These are phyloP conservation scores for Penicillium verhagenii DNA, from an alignment of 495 filamentous ascomycete species.

Conservation along the genomic window DNA sequence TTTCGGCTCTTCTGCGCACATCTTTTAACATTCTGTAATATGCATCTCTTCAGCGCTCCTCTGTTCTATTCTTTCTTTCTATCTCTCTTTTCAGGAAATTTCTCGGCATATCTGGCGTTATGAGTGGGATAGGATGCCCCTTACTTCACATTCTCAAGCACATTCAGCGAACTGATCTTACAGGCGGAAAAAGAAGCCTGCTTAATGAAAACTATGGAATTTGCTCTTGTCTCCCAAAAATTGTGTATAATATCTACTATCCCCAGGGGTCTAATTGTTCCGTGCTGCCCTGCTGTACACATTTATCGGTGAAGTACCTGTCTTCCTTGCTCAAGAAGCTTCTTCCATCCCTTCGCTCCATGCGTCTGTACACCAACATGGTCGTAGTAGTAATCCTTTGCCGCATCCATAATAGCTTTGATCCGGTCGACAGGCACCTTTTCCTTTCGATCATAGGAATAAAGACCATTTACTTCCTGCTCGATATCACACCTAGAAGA, in stretches of 20 bases:
- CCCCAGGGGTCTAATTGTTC: too few species aligned
- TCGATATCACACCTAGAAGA: constrained; percentile 35
- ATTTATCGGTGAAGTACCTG: constrained; percentile 13
- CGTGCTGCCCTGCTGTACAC: too few species aligned
- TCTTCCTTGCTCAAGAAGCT: constrained; percentile 16
- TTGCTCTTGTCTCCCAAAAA: not conserved
- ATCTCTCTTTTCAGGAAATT: not conserved
- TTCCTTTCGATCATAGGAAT: constrained; percentile 35
- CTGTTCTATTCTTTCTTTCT: constrained; percentile 2
- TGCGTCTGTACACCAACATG: constrained; percentile 21
- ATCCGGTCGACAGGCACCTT: constrained; percentile 34
- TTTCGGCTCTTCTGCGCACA: constrained; percentile 9
- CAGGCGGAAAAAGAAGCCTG: not conserved
- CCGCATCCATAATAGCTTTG: constrained; percentile 40
- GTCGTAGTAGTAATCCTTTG: constrained; percentile 30
- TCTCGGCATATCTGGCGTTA: constrained; percentile 36
- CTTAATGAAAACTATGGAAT: constrained; percentile 11
- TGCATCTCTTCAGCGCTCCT: constrained; percentile 22
- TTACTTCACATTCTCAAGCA: constrained; percentile 11
- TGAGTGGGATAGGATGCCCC: constrained; percentile 8
- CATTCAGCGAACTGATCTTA: constrained; percentile 22
- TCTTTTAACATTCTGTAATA: constrained; percentile 19
- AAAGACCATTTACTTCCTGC: constrained; percentile 42
- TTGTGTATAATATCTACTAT: too few species aligned
- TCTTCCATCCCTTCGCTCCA: constrained; percentile 23